A percentile compares a stretch with the other conserved stretches of the same genome.
phyloP scores from a whole-genome alignment of 495 filamentous ascomycete genomes.

The Lasiosphaeriaceae sp. region DNA sequence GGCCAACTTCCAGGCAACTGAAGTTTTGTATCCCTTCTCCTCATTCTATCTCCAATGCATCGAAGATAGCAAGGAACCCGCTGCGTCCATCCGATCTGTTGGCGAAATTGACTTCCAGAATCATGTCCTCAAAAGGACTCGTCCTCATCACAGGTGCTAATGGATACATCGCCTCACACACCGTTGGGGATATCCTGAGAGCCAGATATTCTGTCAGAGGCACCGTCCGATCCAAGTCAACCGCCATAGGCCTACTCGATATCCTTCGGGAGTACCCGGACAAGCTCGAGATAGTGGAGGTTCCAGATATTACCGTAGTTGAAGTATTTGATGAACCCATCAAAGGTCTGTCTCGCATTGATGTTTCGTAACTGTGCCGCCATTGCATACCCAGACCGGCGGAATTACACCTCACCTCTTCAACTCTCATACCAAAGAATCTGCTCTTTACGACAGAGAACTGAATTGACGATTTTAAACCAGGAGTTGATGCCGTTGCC shows the following conservation, averaged over 20 bases:
- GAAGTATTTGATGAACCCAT: slow-evolving; percentile 43
- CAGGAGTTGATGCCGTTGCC: slow-evolving; percentile 55
- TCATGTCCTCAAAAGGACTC: too few relatives aligned
- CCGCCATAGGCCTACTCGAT: slow-evolving; percentile 55
- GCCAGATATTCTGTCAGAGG: slow-evolving; percentile 68
- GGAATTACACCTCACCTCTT: too few relatives aligned
- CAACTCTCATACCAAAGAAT: too few relatives aligned
- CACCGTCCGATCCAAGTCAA: slow-evolving; percentile 62
- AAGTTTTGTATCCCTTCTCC: too few relatives aligned
- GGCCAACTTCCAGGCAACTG: too few relatives aligned
- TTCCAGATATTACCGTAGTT: slow-evolving; percentile 40
- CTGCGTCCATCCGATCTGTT: too few relatives aligned
- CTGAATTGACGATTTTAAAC: neutral
- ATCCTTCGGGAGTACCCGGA: slow-evolving; percentile 42
- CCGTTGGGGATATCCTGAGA: slow-evolving; percentile 61
- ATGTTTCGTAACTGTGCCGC: too few relatives aligned
- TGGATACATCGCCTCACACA: slow-evolving; percentile 43
- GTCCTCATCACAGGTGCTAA: slow-evolving; percentile 44
- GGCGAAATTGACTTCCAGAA: too few relatives aligned
- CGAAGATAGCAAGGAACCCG: too few relatives aligned
- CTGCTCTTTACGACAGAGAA: slow-evolving; percentile 36
- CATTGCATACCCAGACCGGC: too few relatives aligned
- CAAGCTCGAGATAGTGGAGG: slow-evolving; percentile 27
- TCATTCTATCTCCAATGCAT: too few relatives aligned
- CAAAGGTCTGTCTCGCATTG: slow-evolving; percentile 18